Evolutionary conservation across 2,329 filamentous ascomycete species (phyloP), one percentile per base, ranked within the genome.

Genomic region (Aspergillus fumigatiaffinis): DNA sequence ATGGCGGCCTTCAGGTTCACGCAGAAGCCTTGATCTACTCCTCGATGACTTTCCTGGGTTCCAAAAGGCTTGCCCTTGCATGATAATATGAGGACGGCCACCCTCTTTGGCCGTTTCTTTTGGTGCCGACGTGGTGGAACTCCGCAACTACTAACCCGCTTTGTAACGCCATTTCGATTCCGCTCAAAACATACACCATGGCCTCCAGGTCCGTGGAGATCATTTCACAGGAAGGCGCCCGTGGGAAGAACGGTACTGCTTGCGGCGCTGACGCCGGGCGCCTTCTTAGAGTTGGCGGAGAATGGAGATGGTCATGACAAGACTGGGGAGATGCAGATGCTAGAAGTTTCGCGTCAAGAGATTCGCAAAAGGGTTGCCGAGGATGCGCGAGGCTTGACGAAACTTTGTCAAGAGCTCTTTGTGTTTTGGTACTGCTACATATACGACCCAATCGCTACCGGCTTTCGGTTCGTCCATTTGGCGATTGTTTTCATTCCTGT

Each of bases 401-500:
- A 84, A 51, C 66, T 87, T 6, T 76, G 82, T 50, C 84, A 87
- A 61, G 80, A 80, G 12, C 68, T 90, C 28, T 79, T 87, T 57
- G 80, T 91, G 29, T 84, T 88, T 55, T 62, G 94, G 41, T 90
- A 96, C 66, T 69, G 68, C 54, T 79, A 76, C 59, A 62, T 79
- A 21, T 77, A 76, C 55, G 94, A 99, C 73, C 93, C 94, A 0
- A 73, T 97, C 26, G 92, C 88, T 55, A 99, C 93, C 0, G 90
- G 90, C 0, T 73, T 93, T 50, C 84, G 94, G n/a, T 95, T 99
- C 66, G 74, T 97, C 20, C 91, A 97, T 70, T 80, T 99, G 4
- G 85, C 91, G 50, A 74, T 88, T 58, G 94, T 99, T 55, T 99
- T 99, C 69, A 87, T 97, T 21, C 94, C 94, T 0, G 92, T 99